These are phyloP conservation scores for Aspergillus luchuensis DNA, from an alignment of 2,329 filamentous ascomycete genomes.

Conservation along the genomic window DNA sequence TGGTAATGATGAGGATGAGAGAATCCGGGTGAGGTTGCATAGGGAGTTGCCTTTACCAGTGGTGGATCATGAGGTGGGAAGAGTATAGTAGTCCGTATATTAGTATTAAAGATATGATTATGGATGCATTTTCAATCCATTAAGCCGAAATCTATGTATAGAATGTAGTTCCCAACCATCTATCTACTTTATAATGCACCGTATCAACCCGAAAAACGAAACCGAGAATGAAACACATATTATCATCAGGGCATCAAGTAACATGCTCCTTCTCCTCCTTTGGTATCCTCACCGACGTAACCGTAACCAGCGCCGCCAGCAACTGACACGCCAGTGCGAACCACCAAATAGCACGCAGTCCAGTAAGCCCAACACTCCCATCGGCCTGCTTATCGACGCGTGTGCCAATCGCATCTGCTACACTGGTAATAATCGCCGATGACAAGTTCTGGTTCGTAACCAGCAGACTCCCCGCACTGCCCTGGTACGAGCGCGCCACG, in stretches of 20 bases:
- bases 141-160: neutral
- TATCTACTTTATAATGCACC: neutral
- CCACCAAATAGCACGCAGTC: constrained; percentile 46
- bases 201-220: neutral
- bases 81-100: neutral
- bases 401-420: constrained; percentile 42
- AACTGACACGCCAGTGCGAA: constrained; percentile 43
- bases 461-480: constrained; percentile 49
- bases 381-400: constrained; percentile 24
- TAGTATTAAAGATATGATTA: neutral
- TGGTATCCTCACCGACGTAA: constrained; percentile 45
- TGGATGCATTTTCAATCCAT: no score
- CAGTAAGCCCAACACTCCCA: constrained; percentile 33
- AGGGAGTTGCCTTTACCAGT: neutral
- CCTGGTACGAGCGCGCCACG: constrained; percentile 51
- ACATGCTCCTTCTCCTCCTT: constrained; percentile 45
- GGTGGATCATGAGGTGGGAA: neutral
- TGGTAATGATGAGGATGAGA: neutral
- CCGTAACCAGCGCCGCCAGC: constrained; percentile 37
- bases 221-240: neutral
- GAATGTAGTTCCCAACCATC: neutral
- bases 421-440: constrained; percentile 43
- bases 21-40: neutral
- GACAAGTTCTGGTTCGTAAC: constrained; percentile 53
- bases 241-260: neutral